These are phyloP conservation scores for Aspergillus coremiiformis DNA, from an alignment of 495 filamentous ascomycete species.

Conservation along the genomic window DNA sequence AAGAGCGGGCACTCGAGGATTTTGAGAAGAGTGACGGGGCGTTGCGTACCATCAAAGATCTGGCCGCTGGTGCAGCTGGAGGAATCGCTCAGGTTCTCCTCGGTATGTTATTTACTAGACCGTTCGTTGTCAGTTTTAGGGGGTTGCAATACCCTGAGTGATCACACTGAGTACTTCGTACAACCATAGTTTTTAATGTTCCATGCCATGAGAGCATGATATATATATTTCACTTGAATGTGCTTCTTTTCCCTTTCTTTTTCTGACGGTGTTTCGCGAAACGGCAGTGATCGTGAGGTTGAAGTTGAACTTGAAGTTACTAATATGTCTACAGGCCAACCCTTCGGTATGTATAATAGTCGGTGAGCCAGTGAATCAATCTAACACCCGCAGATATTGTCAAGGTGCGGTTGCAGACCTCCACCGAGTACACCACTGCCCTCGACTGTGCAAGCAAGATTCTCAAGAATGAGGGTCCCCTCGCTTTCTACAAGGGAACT, in stretches of 20 bases:
- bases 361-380: neutral
- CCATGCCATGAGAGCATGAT: no score
- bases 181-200: no score
- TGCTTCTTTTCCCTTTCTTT: neutral
- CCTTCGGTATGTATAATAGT: conserved; percentile 56
- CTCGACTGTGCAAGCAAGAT: conserved; percentile 74
- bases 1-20: conserved; percentile 34
- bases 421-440: conserved; percentile 68
- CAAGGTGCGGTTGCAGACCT: conserved; percentile 94
- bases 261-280: neutral
- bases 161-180: no score
- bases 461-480: conserved; percentile 75
- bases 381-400: conserved; percentile 66
- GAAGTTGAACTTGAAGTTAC: no score
- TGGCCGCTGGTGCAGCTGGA: conserved; percentile 83
- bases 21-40: conserved; percentile 32
- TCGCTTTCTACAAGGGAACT: conserved; percentile 98
- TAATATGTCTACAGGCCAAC: conserved; percentile 63
- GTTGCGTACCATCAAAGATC: conserved; percentile 73
- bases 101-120: conserved; percentile 54
- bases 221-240: neutral
- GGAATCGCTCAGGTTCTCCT: conserved; percentile 91
- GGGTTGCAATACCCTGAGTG: neutral
- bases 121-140: neutral
- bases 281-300: neutral